Evolutionary conservation across 2,329 filamentous ascomycete species (phyloP), one percentile per base, ranked within the genome.

Genomic region (Tolypocladium album): DNA sequence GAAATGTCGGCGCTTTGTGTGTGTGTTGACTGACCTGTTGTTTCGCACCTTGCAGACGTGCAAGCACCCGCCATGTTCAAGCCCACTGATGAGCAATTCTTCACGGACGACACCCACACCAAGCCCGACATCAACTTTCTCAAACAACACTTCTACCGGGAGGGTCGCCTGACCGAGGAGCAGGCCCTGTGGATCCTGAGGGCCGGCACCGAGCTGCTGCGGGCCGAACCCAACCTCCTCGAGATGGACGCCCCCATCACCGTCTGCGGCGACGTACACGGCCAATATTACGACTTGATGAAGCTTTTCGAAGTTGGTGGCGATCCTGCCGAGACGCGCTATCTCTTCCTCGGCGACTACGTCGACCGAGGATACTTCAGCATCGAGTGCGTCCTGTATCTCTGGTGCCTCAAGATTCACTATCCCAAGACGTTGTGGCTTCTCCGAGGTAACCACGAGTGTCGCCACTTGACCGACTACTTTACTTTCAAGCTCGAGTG

Each of bases 191-290:
- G 88, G 87, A 99, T 99, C 69, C 87, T 99, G 74, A 85, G 86
- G 68, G 87, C 88, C 68, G 94, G 93, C 63, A 92, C 91, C 60
- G 89, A 97, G 74, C 78, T 99, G 57, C 82, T 99, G 69, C 88
- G 88, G 71, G 82, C 88, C 63, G 94, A 99, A 78, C 93, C 94
- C 65, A 99, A 97, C 75, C 81, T 99, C 65, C 82, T 99, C 67
- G 94, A 99, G 81, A 99, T 99, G 94, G 94, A 99, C 75, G 94
- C 94, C 47, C 94, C 94, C 63, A 99, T 99, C 72, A 99, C 94
- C 12, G 94, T 99, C 57, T 99, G 94, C 70, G 94, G 94, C 72
- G 94, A 99, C 71, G 92, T 99, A 59, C 94, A 99, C 76, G 94
- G 94, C 67, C 94, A 99, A 78, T 99, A 97, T 79, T 99, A 96